These are phyloP conservation scores for Phialemonium atrogriseum DNA, from an alignment of 2,329 filamentous ascomycete species.

Conservation along the genomic window DNA sequence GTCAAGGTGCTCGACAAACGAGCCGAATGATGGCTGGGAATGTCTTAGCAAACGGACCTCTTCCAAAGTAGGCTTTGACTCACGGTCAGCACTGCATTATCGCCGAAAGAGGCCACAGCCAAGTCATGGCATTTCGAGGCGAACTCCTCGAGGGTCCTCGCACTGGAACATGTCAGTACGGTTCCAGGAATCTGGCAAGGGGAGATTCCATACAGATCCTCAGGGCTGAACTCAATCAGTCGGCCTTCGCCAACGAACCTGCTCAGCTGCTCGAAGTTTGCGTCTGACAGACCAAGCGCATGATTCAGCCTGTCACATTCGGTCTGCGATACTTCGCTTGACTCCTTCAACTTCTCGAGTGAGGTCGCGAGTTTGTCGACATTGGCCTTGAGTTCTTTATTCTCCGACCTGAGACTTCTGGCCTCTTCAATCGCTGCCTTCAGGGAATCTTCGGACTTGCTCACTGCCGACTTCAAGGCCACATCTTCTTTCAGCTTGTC, in stretches of 20 bases:
- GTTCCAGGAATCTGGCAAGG: neutral
- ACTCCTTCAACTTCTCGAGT: neutral
- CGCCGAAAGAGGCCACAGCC: neutral
- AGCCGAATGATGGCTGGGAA: too few relatives aligned
- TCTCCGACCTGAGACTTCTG: neutral
- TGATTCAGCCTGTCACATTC: too few relatives aligned
- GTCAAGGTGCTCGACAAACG: neutral
- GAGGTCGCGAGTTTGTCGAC: neutral
- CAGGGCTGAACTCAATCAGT: neutral
- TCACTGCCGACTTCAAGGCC: neutral
- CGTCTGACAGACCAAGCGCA: too few relatives aligned
- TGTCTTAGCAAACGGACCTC: too few relatives aligned
- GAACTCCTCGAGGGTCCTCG: neutral
- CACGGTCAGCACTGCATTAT: slow-evolving; percentile 1
- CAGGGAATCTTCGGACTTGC: neutral
- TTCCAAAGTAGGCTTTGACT: neutral
- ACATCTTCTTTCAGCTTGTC: neutral
- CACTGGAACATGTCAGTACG: neutral
- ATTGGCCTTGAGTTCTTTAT: neutral
- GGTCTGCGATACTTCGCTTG: too few relatives aligned
- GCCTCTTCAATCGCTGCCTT: neutral
- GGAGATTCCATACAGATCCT: neutral
- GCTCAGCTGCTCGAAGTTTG: too few relatives aligned
- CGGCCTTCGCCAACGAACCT: neutral
- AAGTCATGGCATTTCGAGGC: neutral